Evolutionary conservation across 768 basidiomycete genomes (phyloP).

Genomic region (Hypsizygus marmoreus): DNA sequence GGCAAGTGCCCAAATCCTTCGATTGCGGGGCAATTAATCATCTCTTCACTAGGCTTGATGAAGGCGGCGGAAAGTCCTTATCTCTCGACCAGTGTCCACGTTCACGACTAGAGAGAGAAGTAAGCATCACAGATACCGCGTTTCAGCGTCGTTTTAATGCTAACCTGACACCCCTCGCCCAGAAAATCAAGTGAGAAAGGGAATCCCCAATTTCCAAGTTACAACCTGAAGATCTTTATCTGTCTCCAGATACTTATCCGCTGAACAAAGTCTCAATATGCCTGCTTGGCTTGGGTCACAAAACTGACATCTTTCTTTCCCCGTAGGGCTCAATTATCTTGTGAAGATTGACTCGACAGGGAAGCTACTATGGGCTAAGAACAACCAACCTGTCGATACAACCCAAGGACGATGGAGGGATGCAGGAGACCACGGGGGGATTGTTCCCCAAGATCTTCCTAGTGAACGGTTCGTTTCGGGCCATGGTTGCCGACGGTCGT

Average conservation of each 20-base stretch:
- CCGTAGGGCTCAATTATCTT: constrained; percentile 63
- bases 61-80: constrained; percentile 56
- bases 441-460: constrained; percentile 42
- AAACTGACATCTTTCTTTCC: background rate
- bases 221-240: no score
- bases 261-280: constrained; percentile 48
- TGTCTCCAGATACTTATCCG: constrained; percentile 60
- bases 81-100: constrained; percentile 60
- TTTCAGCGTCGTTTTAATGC: background rate
- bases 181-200: constrained; percentile 46
- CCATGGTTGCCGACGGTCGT: constrained; percentile 21
- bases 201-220: background rate
- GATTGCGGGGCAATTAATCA: background rate
- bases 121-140: constrained; percentile 18
- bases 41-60: constrained; percentile 51
- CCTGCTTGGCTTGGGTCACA: background rate
- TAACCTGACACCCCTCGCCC: background rate
- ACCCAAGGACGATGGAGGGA: constrained; percentile 65
- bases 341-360: constrained; percentile 57
- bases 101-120: constrained; percentile 62
- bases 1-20: constrained; percentile 33
- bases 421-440: constrained; percentile 54
- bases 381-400: constrained; percentile 60
- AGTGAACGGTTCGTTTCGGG: constrained; percentile 15
- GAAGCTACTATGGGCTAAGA: constrained; percentile 58